Conservation (phyloP, 1,284 basidiomycete genomes). For the Irpex sp. region DNA sequence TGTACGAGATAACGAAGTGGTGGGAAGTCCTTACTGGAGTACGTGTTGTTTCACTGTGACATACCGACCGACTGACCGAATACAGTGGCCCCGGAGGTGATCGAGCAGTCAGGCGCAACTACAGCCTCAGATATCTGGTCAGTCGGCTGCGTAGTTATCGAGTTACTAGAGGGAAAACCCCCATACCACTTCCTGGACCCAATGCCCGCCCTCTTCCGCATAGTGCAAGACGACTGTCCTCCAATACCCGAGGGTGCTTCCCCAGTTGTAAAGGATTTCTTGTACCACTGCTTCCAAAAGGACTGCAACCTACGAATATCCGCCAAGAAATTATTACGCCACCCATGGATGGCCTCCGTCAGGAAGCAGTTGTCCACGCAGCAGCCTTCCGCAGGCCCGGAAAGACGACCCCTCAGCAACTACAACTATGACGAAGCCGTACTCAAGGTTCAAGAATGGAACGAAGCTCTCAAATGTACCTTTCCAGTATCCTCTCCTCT, state of each 20-base stretch:
- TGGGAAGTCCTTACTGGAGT: slow-evolving; percentile 98
- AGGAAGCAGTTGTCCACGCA: slow-evolving; percentile 61
- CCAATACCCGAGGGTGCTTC: slow-evolving; percentile 94
- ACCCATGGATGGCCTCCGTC: slow-evolving; percentile 93
- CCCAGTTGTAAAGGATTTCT: slow-evolving; percentile 91
- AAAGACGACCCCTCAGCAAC: slow-evolving; percentile 58
- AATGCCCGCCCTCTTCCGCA: slow-evolving; percentile 97
- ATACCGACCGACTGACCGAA: not conserved
- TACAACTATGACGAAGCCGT: slow-evolving; percentile 93
- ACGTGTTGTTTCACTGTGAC: slow-evolving; percentile 27
- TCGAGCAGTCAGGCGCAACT: slow-evolving; percentile 94
- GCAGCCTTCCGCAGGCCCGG: slow-evolving; percentile 32
- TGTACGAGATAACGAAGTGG: slow-evolving; percentile 81
- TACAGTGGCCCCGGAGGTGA: slow-evolving; percentile 93
- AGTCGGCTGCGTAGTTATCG: slow-evolving; percentile 86
- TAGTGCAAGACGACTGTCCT: slow-evolving; percentile 96
- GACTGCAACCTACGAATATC: slow-evolving; percentile 91
- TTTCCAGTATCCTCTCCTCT: slow-evolving; percentile 8
- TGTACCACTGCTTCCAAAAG: slow-evolving; percentile 98
- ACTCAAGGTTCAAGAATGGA: slow-evolving; percentile 96
- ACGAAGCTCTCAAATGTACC: slow-evolving; percentile 89
- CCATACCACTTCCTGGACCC: slow-evolving; percentile 95
- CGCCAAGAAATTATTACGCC: slow-evolving; percentile 87
- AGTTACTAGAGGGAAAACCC: slow-evolving; percentile 92
- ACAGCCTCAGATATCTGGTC: slow-evolving; percentile 97